Base-by-base conservation (phyloP, 2,329 filamentous ascomycete genomes). In the Onygena corvina region DNA sequence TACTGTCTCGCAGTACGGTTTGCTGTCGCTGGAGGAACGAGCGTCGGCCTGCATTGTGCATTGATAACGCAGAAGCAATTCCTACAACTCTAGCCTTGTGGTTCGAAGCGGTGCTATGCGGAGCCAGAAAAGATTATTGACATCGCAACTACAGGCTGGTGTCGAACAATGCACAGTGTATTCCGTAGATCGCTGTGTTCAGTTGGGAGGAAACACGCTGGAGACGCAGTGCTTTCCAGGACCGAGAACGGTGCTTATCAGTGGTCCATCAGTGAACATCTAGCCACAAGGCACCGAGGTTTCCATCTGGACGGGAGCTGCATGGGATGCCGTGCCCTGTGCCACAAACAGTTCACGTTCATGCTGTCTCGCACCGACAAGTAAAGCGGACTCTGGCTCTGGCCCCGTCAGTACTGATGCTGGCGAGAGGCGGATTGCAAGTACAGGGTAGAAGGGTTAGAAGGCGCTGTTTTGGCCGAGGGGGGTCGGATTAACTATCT, bases 271-370 rank as follows among this genome's bases (percentile, higher is more conserved):
- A 5, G 14, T 5, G 36, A n/a, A n/a, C 25, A n/a, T 21, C 36
- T 23, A 7, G 36, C 20, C 36, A 40, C 36, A 40, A 40, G 36
- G 36, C 36, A 40, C 20, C 35, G 25, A 12, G 18, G 36, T 40
- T 40, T 25, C 36, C 36, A 40, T 40, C 36, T 40, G 36, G 36
- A 21, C 36, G 36, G 36, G 12, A 40, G 36, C 36, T 9, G 36
- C 36, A 40, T 40, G 36, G n/a, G 36, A 40, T 12, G 36, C 20
- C 36, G 36, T 40, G 36, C 20, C 14, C 7, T 21, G 36, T 40
- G 21, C 20, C 36, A 40, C 36, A 40, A 21, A 40, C 36, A 40
- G 36, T 40, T 40, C 36, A 40, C 25, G 35, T 40, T 40, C 20
- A 40, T 40, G 36, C 36, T 9, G 18, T 40, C 18, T 40, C 20